These are phyloP conservation scores for Magnolia kwangsiensis DNA, from an alignment of 164 flowering plant genomes.

Conservation along the genomic window DNA sequence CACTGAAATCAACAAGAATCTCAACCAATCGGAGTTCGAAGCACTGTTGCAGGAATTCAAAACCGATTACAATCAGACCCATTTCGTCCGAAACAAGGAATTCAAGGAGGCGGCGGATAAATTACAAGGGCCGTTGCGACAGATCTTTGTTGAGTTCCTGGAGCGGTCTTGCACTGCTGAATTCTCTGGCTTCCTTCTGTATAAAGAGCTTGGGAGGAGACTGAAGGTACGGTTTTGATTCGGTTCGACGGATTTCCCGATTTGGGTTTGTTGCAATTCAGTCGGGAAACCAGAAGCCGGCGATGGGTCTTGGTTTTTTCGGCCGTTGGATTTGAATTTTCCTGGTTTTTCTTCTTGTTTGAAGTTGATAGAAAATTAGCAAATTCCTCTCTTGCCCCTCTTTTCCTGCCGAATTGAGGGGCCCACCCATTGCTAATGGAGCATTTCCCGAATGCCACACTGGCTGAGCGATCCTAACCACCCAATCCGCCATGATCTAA, in stretches of 20 bases:
- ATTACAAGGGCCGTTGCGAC: slow-evolving; percentile 74
- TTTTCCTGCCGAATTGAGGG: not conserved
- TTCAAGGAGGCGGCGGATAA: slow-evolving; percentile 97
- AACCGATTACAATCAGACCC: slow-evolving; percentile 97
- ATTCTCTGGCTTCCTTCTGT: slow-evolving; percentile 94
- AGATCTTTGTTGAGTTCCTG: slow-evolving; percentile 93
- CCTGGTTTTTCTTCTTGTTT: not conserved
- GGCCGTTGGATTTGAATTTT: too few species aligned
- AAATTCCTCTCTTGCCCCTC: not conserved
- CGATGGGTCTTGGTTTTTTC: not conserved
- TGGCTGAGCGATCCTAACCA: too few species aligned
- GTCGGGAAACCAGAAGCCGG: not conserved
- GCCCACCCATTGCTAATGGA: too few species aligned
- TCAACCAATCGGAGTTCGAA: slow-evolving; percentile 76
- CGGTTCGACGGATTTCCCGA: not conserved
- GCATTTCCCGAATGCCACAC: too few species aligned
- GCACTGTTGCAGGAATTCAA: slow-evolving; percentile 91
- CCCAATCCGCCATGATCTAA: too few species aligned
- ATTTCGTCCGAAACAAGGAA: slow-evolving; percentile 92
- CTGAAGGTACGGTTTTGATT: slow-evolving; percentile 60
- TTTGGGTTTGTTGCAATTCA: not conserved
- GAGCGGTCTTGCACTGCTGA: slow-evolving; percentile 99
- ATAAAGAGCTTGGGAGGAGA: slow-evolving; percentile 96
- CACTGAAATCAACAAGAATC: slow-evolving; percentile 83
- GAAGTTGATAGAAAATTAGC: not conserved